Conservation (phyloP, 2,329 filamentous ascomycete genomes). For the Ascochyta fabae region DNA sequence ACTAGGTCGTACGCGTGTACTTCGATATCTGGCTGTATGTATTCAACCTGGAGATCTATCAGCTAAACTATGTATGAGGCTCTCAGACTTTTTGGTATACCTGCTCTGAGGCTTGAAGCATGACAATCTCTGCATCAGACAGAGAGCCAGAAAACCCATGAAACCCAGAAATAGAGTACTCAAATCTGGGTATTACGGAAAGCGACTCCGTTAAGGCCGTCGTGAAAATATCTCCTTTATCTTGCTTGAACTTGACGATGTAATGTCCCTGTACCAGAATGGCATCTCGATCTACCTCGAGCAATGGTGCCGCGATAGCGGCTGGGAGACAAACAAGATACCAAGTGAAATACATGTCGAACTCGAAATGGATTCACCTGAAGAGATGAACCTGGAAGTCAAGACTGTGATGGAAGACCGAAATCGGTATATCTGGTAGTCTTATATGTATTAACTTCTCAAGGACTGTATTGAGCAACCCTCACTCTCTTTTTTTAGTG, state of each 20-base stretch:
- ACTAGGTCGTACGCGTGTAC: conserved; percentile 40
- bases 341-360: conserved; percentile 40
- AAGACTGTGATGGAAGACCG: no score
- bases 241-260: conserved; percentile 54
- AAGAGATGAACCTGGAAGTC: no score
- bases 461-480: no score
- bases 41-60: conserved; percentile 35
- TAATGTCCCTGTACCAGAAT: conserved; percentile 49
- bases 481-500: no score
- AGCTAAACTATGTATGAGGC: not conserved
- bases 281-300: conserved; percentile 36
- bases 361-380: no score
- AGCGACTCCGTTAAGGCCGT: conserved; percentile 29
- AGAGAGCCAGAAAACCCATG: conserved; percentile 47
- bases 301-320: conserved; percentile 48
- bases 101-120: conserved; percentile 33
- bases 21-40: conserved; percentile 44
- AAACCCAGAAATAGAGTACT: conserved; percentile 47
- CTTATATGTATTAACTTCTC: no score
- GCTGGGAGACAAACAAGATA: conserved; percentile 45
- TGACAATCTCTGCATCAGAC: conserved; percentile 31
- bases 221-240: conserved; percentile 27
- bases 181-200: conserved; percentile 28
- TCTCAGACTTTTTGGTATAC: conserved; percentile 17
- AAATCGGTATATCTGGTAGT: no score